Conservation (phyloP, 2,329 filamentous ascomycete species). For the Fusarium sp. region DNA sequence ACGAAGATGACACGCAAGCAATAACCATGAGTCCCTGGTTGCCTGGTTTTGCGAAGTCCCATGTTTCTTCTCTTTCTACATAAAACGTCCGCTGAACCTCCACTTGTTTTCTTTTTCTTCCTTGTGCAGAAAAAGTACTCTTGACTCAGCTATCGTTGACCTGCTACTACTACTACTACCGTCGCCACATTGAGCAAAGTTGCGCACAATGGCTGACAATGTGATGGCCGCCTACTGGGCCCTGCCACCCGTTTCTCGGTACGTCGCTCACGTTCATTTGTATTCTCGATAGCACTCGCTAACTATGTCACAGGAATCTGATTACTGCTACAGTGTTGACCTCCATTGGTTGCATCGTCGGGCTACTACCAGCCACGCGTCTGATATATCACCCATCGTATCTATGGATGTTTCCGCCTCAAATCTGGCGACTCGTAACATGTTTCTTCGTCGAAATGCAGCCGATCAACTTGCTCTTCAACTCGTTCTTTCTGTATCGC, state of each 20-base stretch:
- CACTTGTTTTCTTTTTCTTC: conserved; percentile 11
- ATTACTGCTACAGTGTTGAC: conserved; percentile 69
- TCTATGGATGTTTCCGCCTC: conserved; percentile 62
- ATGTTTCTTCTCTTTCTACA: conserved; percentile 33
- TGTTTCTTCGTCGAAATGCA: conserved; percentile 55
- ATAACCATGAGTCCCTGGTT: conserved; percentile 48
- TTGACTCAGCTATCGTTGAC: conserved; percentile 30
- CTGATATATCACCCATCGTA: conserved; percentile 63
- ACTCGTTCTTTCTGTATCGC: conserved; percentile 80
- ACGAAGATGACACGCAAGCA: conserved; percentile 51
- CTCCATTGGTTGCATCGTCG: conserved; percentile 68
- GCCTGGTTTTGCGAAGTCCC: conserved; percentile 40
- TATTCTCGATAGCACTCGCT: conserved; percentile 13
- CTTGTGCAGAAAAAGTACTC: background rate
- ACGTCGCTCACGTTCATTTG: conserved; percentile 30
- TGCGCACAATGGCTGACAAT: conserved; percentile 48
- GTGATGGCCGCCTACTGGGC: conserved; percentile 52
- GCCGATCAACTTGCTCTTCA: conserved; percentile 68
- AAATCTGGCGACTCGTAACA: conserved; percentile 57
- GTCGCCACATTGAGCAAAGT: conserved; percentile 44
- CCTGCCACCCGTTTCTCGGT: conserved; percentile 56
- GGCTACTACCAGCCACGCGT: conserved; percentile 60
- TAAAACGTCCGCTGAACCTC: conserved; percentile 23
- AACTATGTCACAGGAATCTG: conserved; percentile 66
- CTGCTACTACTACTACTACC: conserved; percentile 13